Percentiles rank a stretch among this genome's conserved stretches.
These are phyloP conservation scores for Eutrema yunnanense DNA, from an alignment of 345 rosid species.

Conservation along the genomic window DNA sequence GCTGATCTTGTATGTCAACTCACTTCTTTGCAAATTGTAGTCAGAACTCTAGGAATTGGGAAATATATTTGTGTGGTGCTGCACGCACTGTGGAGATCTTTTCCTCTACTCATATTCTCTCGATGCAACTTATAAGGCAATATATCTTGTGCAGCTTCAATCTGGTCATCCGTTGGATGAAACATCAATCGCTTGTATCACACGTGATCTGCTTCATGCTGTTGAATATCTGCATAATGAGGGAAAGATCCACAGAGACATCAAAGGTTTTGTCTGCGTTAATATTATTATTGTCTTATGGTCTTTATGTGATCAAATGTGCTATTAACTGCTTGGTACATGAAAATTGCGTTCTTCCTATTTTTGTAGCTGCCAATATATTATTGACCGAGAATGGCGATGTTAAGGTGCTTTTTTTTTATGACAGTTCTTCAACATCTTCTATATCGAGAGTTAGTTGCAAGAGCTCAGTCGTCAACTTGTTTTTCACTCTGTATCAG, in stretches of 20 bases:
- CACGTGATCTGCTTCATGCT: slow-evolving; percentile 91
- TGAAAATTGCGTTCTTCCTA: slow-evolving; percentile 21
- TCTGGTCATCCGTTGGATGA: slow-evolving; percentile 87
- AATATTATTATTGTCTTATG: background rate
- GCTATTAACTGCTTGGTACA: background rate
- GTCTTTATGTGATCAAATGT: background rate
- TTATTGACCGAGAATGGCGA: slow-evolving; percentile 93
- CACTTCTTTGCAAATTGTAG: background rate
- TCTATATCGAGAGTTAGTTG: background rate
- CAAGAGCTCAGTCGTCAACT: background rate
- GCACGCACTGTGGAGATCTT: background rate
- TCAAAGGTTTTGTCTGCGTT: slow-evolving; percentile 59
- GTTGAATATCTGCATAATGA: slow-evolving; percentile 89
- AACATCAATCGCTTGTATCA: slow-evolving; percentile 76
- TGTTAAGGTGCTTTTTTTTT: slow-evolving; percentile 65
- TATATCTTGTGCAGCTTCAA: slow-evolving; percentile 62
- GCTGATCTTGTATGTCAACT: slow-evolving; percentile 91
- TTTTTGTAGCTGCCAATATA: slow-evolving; percentile 90
- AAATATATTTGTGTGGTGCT: background rate
- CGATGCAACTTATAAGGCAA: slow-evolving; percentile 1
- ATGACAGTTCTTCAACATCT: background rate
- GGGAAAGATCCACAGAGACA: slow-evolving; percentile 95
- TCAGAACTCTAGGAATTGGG: background rate
- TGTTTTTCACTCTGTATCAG: slow-evolving; percentile 41
- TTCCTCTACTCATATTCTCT: background rate